Evolutionary conservation across 345 rosid genomes (phyloP).

Genomic region (Aquilaria malaccensis): DNA sequence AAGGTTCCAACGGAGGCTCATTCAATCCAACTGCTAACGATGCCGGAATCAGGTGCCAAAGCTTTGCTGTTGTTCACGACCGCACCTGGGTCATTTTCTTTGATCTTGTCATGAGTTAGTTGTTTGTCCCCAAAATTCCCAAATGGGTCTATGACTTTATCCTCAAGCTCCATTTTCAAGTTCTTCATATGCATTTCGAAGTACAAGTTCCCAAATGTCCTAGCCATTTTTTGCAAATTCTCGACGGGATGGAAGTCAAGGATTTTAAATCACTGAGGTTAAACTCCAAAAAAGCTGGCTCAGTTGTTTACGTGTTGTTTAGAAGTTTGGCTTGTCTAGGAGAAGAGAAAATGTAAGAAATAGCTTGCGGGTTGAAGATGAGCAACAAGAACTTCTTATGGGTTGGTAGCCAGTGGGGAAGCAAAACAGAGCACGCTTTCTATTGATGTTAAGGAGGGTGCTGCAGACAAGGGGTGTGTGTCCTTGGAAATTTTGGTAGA

Average conservation of each 20-base stretch:
- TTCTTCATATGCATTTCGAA: not conserved
- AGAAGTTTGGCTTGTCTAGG: conserved; percentile 39
- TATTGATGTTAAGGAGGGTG: conserved; percentile 18
- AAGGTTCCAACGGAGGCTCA: conserved; percentile 6
- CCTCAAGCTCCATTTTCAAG: not conserved
- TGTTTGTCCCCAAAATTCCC: no score
- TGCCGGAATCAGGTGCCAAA: conserved; percentile 18
- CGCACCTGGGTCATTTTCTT: conserved; percentile 9
- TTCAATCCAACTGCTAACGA: not conserved
- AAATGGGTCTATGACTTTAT: not conserved
- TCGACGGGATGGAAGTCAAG: conserved; percentile 37
- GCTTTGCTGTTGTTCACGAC: conserved; percentile 43
- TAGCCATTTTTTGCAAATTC: conserved; percentile 13
- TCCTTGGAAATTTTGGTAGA: conserved; percentile 40
- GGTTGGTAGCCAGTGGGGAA: conserved; percentile 37
- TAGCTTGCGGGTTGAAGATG: conserved; percentile 31
- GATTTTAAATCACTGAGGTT: conserved; percentile 31
- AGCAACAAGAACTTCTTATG: conserved; percentile 37
- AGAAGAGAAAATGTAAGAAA: conserved; percentile 42
- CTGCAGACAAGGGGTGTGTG: conserved; percentile 36
- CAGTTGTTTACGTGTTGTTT: conserved; percentile 41
- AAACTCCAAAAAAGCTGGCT: conserved; percentile 30
- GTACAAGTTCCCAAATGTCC: not conserved
- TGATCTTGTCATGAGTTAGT: conserved; percentile 4
- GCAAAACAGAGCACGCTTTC: conserved; percentile 40